phyloP scores from a whole-genome alignment of 2,329 filamentous ascomycete species.

The Scytalidium sp. region DNA sequence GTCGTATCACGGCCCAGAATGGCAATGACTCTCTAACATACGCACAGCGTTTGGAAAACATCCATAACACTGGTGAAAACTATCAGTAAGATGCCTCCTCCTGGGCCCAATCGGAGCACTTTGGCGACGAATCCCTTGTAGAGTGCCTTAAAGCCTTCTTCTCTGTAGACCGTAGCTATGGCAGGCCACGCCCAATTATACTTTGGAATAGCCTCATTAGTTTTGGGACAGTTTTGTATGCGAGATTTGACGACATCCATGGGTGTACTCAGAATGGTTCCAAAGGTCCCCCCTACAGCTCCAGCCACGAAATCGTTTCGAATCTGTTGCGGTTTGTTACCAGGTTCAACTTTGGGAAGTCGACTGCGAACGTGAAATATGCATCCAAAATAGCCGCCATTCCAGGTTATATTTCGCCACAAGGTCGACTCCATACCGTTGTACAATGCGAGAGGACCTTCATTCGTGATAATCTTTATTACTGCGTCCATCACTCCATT shows the following conservation, averaged over 20 bases:
- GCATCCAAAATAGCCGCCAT: conserved; percentile 91
- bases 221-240: conserved; percentile 85
- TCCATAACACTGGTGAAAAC: conserved; percentile 85
- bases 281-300: conserved; percentile 78
- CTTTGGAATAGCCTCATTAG: conserved; percentile 74
- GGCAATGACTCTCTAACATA: too few relatives aligned
- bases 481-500: conserved; percentile 76
- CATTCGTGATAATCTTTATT: conserved; percentile 72
- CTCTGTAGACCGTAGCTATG: conserved; percentile 77
- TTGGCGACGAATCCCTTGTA: conserved; percentile 98
- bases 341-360: conserved; percentile 61
- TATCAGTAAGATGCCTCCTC: conserved; percentile 62
- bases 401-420: conserved; percentile 91
- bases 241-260: conserved; percentile 95
- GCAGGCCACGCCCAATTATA: conserved; percentile 97
- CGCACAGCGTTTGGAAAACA: too few relatives aligned
- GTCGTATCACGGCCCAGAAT: too few relatives aligned
- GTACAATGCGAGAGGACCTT: conserved; percentile 84
- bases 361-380: conserved; percentile 91
- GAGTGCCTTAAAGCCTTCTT: conserved; percentile 83
- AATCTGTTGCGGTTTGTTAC: conserved; percentile 74
- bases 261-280: conserved; percentile 87
- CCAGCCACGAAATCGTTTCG: conserved; percentile 83
- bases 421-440: conserved; percentile 91
- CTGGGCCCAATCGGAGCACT: conserved; percentile 71